These are phyloP conservation scores for Podospora pseudocomata DNA, from an alignment of 495 filamentous ascomycete species.

Conservation along the genomic window DNA sequence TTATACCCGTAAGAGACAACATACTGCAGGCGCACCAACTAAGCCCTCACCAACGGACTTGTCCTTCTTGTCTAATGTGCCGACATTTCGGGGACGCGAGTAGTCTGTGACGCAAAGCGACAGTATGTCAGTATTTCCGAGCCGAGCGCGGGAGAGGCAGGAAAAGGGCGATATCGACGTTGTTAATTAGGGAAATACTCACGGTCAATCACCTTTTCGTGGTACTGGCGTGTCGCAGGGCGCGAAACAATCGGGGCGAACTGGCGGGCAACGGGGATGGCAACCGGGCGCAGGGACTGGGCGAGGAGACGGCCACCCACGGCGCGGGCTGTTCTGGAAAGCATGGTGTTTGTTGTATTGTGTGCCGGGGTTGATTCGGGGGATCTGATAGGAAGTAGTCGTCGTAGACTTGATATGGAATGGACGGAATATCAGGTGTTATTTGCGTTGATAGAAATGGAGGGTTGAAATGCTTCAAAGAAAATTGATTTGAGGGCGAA, in stretches of 20 bases:
- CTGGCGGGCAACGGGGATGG: slow-evolving; percentile 35
- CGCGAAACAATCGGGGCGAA: slow-evolving; percentile 34
- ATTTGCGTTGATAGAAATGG: slow-evolving; percentile 7
- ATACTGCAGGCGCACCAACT: slow-evolving; percentile 82
- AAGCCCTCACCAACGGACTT: slow-evolving; percentile 92
- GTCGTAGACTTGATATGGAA: not conserved
- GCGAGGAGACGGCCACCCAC: slow-evolving; percentile 28
- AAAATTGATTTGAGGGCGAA: slow-evolving; percentile 9
- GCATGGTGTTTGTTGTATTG: slow-evolving; percentile 25
- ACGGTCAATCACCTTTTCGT: slow-evolving; percentile 71
- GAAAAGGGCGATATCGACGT: not conserved
- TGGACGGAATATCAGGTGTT: slow-evolving; percentile 3
- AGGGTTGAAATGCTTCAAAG: slow-evolving; percentile 18
- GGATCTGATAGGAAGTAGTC: not conserved
- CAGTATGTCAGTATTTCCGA: slow-evolving; percentile 8
- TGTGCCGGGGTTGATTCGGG: slow-evolving; percentile 3
- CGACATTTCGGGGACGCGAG: slow-evolving; percentile 87
- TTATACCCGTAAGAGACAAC: not conserved
- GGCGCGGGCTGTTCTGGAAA: slow-evolving; percentile 35
- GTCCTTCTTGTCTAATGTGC: slow-evolving; percentile 82
- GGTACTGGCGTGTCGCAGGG: slow-evolving; percentile 48
- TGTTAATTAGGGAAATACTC: slow-evolving; percentile 6
- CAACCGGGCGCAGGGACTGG: slow-evolving; percentile 23
- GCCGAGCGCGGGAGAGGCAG: not conserved
- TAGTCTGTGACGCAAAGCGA: slow-evolving; percentile 56